Percentiles rank a stretch among this genome's conserved stretches.
Evolutionary conservation across 1,284 basidiomycete species (phyloP).

Genomic region (Heterobasidion annosum): DNA sequence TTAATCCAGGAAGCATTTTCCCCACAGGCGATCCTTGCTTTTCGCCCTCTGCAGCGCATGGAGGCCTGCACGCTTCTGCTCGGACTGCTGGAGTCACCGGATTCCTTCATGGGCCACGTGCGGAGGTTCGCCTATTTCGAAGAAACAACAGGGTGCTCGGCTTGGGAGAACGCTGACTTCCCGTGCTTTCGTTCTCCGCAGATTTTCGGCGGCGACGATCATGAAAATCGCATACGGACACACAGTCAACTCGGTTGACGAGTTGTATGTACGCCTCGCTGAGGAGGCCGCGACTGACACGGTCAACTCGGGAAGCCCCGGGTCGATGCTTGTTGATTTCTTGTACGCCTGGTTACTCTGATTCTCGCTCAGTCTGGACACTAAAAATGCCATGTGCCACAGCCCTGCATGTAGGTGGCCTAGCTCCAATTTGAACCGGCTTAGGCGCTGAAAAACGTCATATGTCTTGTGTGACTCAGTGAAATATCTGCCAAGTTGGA

Average conservation of each 20-base stretch:
- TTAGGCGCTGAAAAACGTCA: constrained; percentile 3
- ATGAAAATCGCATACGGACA: constrained; percentile 22
- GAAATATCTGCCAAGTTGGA: constrained; percentile 45
- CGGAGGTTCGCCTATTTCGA: constrained; percentile 5
- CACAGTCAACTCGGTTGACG: constrained; percentile 19
- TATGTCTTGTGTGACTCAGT: constrained; percentile 12
- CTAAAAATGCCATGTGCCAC: neutral
- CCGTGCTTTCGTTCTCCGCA: constrained; percentile 1
- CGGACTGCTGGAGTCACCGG: constrained; percentile 9
- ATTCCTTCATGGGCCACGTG: constrained; percentile 9
- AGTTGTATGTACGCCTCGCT: constrained; percentile 23
- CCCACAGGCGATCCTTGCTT: constrained; percentile 3
- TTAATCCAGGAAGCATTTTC: constrained; percentile 11
- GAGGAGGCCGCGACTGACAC: constrained; percentile 39
- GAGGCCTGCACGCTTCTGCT: constrained; percentile 8
- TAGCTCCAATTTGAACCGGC: neutral
- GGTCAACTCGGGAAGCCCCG: constrained; percentile 39
- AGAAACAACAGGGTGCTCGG: neutral
- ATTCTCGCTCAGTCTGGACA: neutral
- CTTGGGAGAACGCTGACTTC: neutral
- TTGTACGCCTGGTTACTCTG: constrained; percentile 16
- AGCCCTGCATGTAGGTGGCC: constrained; percentile 32
- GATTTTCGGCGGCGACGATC: constrained; percentile 29
- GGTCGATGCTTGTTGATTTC: constrained; percentile 46
- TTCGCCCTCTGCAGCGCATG: constrained; percentile 7